phyloP scores from a whole-genome alignment of 768 basidiomycete genomes.

The Fomitopsis serialis region DNA sequence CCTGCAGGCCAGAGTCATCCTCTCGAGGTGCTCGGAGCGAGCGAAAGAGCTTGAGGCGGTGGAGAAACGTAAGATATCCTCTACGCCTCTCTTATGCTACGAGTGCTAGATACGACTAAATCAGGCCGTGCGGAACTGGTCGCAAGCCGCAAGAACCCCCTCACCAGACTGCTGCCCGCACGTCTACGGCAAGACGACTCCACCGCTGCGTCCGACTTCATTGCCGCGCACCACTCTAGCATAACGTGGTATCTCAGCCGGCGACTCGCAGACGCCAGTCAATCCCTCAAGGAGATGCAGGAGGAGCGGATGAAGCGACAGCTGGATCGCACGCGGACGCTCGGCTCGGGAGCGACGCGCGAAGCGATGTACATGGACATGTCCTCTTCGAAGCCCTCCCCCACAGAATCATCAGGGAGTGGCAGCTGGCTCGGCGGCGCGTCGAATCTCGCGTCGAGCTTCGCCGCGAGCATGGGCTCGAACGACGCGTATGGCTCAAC shows the following conservation, averaged over 20 bases:
- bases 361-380: constrained; percentile 45
- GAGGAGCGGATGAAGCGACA: constrained; percentile 90
- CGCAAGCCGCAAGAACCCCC: constrained; percentile 56
- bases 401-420: constrained; percentile 18
- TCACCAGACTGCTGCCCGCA: constrained; percentile 66
- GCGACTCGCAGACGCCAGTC: constrained; percentile 73
- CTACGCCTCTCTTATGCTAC: background rate
- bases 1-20: constrained; percentile 80
- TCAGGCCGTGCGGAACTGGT: constrained; percentile 65
- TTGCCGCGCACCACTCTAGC: constrained; percentile 88
- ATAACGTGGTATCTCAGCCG: constrained; percentile 89
- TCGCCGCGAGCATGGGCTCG: constrained; percentile 37
- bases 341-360: constrained; percentile 74
- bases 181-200: constrained; percentile 58
- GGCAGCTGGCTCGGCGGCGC: constrained; percentile 62
- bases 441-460: constrained; percentile 45
- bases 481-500: constrained; percentile 16
- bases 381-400: constrained; percentile 7
- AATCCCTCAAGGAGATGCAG: constrained; percentile 82
- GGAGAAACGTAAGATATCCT: constrained; percentile 71
- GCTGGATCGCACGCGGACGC: constrained; percentile 73
- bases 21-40: constrained; percentile 80
- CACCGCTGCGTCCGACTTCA: constrained; percentile 58
- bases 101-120: background rate
- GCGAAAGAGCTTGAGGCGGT: constrained; percentile 84